phyloP scores from a whole-genome alignment of 2,329 filamentous ascomycete species.

The Monosporascus sp. region DNA sequence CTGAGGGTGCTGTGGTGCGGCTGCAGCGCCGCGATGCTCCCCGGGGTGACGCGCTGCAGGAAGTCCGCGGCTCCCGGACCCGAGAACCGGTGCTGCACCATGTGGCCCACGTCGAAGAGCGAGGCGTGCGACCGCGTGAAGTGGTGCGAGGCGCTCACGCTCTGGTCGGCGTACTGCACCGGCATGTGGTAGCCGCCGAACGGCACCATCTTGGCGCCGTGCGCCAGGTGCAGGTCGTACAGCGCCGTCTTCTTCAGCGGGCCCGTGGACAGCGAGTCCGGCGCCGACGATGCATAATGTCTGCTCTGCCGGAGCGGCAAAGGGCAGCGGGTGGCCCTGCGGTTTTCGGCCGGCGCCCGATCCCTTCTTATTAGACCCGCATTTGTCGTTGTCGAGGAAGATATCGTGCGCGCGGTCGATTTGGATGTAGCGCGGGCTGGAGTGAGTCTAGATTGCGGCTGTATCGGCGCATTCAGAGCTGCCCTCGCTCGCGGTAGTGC shows the following conservation, averaged over 20 bases:
- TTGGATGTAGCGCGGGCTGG: background rate
- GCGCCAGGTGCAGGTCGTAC: constrained; percentile 69
- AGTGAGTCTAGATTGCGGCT: background rate
- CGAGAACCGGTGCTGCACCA: constrained; percentile 84
- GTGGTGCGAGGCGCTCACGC: constrained; percentile 77
- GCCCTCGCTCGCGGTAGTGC: background rate
- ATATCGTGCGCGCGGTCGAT: background rate
- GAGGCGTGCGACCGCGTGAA: constrained; percentile 87
- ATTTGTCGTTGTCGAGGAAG: background rate
- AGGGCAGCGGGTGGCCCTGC: background rate
- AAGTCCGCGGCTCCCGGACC: constrained; percentile 77
- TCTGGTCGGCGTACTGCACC: constrained; percentile 74
- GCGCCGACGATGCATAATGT: constrained; percentile 14
- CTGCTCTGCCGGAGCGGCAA: constrained; percentile 7
- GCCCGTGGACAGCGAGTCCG: constrained; percentile 2
- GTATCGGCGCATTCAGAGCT: background rate
- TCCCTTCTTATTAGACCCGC: background rate
- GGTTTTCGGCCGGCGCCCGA: background rate
- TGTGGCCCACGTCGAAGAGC: constrained; percentile 93
- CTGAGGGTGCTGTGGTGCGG: constrained; percentile 73
- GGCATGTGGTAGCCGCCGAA: constrained; percentile 94
- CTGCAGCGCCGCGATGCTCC: constrained; percentile 58
- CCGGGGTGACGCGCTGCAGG: constrained; percentile 78
- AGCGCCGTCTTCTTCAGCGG: constrained; percentile 61
- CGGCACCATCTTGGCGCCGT: constrained; percentile 91